Base-by-base conservation (phyloP, 1,139 yeast species). In the Kodamaea plutei region DNA sequence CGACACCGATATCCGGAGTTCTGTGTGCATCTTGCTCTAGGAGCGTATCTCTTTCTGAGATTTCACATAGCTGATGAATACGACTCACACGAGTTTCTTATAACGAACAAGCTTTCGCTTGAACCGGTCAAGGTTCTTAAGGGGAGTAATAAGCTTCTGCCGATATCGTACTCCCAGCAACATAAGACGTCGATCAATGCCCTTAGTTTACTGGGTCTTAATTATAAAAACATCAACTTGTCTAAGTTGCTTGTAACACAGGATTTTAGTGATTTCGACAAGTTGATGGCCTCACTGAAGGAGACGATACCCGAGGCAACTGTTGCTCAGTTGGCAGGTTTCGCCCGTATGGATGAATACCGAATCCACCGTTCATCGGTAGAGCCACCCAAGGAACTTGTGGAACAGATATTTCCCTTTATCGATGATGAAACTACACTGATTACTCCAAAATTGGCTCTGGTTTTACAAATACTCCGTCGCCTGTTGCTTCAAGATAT, bases 401-500 rank as follows among this genome's bases (percentile, higher is more conserved):
- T 57, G 15, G 28, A 40, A 7, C 52, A 49, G 32, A 52, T 61
- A 4, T 61, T 61, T 40, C 64, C 67, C 2, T 59, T 61, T 34
- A 43, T 55, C 11, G 41, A 50, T 29, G 44, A 42, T 15, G 29
- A 20, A n/a, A 21, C 20, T 8, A 8, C 37, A 2, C 33, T 28
- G 11, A 25, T 25, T 7, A 13, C 29, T 4, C 26, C 28, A 15
- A 37, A 47, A 29, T 38, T 54, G n/a, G 46, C 41, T 22, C 40
- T 38, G 8, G 47, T 56, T 10, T 43, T 61, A 18, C 29, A 34
- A 3, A 37, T 44, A 39, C 43, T 61, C 18, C 41, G 66, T 31
- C 41, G 50, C 22, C 43, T 49, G 20, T 40, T 61, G 21, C 45
- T 56, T 19, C 68, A 61, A 41, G 68, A 61, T 36, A 60, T 61